phyloP scores from a whole-genome alignment of 495 filamentous ascomycete species.

The Pyronema domesticum region DNA sequence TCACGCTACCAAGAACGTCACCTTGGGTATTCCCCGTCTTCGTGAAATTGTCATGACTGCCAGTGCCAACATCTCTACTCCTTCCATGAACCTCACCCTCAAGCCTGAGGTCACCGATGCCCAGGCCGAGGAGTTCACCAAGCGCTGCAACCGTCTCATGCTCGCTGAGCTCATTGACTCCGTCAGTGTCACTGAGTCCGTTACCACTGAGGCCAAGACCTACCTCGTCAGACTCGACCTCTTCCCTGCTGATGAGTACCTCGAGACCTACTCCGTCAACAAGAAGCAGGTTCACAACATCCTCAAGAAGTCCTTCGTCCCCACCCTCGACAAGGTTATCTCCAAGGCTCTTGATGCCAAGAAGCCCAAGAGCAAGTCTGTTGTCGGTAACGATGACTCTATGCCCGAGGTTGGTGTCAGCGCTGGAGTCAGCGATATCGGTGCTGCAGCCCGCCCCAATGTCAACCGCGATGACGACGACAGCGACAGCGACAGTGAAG shows the following conservation, averaged over 20 bases:
- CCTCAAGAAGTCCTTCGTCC: conserved; percentile 64
- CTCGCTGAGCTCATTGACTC: conserved; percentile 75
- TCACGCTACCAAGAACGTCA: conserved; percentile 96
- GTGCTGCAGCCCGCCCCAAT: conserved; percentile 26
- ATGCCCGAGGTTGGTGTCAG: conserved; percentile 69
- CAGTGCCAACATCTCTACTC: conserved; percentile 68
- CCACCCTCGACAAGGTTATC: conserved; percentile 45
- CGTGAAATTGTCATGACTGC: conserved; percentile 98
- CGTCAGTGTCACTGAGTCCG: conserved; percentile 56
- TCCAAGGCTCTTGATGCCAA: conserved; percentile 59
- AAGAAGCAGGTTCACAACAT: conserved; percentile 56
- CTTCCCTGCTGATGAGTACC: conserved; percentile 71
- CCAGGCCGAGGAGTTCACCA: conserved; percentile 65
- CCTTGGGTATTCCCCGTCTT: conserved; percentile 89
- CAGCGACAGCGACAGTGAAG: conserved; percentile 50
- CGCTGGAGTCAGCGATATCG: conserved; percentile 42
- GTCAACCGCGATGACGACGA: conserved; percentile 34
- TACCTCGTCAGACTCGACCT: conserved; percentile 69
- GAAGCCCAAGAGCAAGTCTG: conserved; percentile 45
- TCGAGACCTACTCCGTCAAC: conserved; percentile 62
- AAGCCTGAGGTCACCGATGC: conserved; percentile 52
- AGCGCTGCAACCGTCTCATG: conserved; percentile 76
- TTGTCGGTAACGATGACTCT: conserved; percentile 42
- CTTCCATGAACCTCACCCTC: conserved; percentile 72
- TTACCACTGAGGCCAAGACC: conserved; percentile 60